Evolutionary conservation across 805 yeast genomes (phyloP).

Genomic region (Metschnikowia colocasiae): DNA sequence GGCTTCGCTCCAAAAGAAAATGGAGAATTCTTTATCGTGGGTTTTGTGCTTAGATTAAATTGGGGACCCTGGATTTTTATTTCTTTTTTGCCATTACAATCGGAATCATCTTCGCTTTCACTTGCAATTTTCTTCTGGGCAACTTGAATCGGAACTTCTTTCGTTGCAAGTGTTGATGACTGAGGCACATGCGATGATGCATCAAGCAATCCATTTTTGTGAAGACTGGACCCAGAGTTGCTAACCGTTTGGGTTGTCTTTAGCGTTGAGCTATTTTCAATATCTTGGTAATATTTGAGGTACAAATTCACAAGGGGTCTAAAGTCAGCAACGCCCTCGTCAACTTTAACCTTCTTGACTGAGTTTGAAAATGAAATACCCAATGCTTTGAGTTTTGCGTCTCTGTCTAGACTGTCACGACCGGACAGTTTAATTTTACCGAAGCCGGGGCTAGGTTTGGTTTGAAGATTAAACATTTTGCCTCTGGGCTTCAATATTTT

Average conservation of each 20-base stretch:
- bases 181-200: slow-evolving; percentile 9
- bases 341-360: slow-evolving; percentile 37
- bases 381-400: slow-evolving; percentile 58
- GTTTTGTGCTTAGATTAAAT: slow-evolving; percentile 28
- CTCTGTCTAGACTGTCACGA: slow-evolving; percentile 24
- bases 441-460: slow-evolving; percentile 1
- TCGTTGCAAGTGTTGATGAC: slow-evolving; percentile 9
- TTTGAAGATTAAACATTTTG: slow-evolving; percentile 8
- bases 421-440: neutral
- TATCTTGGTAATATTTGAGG: slow-evolving; percentile 45
- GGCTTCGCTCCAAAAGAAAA: slow-evolving; percentile 35
- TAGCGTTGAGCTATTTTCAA: slow-evolving; percentile 14
- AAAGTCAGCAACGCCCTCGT: slow-evolving; percentile 54
- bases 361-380: slow-evolving; percentile 56
- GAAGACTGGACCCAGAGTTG: neutral
- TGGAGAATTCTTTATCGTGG: slow-evolving; percentile 33
- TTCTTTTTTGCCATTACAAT: slow-evolving; percentile 18
- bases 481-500: slow-evolving; percentile 61
- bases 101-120: slow-evolving; percentile 26
- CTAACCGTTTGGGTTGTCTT: neutral
- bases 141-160: neutral
- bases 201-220: neutral
- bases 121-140: neutral
- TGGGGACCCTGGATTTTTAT: slow-evolving; percentile 35
- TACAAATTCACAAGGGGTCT: slow-evolving; percentile 57